Conservation (phyloP, 805 yeast species). For the Pichia nanzhaoensis region DNA sequence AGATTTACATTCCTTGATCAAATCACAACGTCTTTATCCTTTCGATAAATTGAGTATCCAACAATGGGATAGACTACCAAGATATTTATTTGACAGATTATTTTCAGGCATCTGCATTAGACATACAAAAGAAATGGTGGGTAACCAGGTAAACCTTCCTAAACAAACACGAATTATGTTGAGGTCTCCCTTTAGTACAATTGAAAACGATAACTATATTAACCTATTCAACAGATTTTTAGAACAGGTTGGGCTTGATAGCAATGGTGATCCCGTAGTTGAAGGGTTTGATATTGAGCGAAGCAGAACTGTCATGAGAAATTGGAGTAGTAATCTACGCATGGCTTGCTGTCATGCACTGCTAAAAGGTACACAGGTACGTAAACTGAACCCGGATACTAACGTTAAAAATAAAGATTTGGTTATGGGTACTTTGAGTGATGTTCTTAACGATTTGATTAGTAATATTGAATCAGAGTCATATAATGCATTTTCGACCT, state of each 20-base stretch:
- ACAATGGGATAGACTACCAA: constrained; percentile 25
- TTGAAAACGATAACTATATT: constrained; percentile 81
- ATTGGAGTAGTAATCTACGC: constrained; percentile 64
- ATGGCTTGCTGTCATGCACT: constrained; percentile 82
- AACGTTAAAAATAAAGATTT: constrained; percentile 13
- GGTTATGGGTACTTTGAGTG: constrained; percentile 48
- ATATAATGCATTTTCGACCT: constrained; percentile 40
- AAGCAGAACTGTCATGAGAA: constrained; percentile 44
- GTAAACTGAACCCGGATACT: constrained; percentile 2
- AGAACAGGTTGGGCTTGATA: constrained; percentile 45
- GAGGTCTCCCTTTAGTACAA: constrained; percentile 67
- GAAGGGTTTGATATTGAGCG: constrained; percentile 45
- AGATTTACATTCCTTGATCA: constrained; percentile 66
- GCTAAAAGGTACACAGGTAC: constrained; percentile 14
- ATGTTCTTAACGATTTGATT: constrained; percentile 61
- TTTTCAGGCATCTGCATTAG: constrained; percentile 57
- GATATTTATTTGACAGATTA: constrained; percentile 40
- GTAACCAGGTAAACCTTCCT: constrained; percentile 70
- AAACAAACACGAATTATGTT: constrained; percentile 66
- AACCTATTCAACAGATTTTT: constrained; percentile 56
- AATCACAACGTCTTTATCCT: constrained; percentile 63
- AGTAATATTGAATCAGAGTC: constrained; percentile 47
- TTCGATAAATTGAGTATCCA: constrained; percentile 33
- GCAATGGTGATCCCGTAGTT: constrained; percentile 42
- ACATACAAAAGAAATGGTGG: constrained; percentile 81